Conservation (phyloP, 768 basidiomycete genomes). For the Cubamyces lactineus region DNA sequence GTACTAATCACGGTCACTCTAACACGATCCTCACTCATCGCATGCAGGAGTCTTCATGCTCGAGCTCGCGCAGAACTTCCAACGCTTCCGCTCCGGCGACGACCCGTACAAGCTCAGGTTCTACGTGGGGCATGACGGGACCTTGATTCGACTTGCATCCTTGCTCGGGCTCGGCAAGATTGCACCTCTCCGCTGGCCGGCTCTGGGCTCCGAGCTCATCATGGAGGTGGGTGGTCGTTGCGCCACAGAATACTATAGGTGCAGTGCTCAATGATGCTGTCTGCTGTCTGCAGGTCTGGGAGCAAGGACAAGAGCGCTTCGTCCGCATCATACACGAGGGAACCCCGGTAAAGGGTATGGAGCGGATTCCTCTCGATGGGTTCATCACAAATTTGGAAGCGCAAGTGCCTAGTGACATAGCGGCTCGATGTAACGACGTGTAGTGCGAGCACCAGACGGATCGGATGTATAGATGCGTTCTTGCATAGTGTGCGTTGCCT, state of each 20-base stretch:
- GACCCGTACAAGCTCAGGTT: conserved; percentile 43
- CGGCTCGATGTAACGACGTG: conserved; percentile 26
- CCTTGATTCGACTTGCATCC: conserved; percentile 44
- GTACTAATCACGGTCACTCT: not conserved
- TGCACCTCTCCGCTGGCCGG: conserved; percentile 47
- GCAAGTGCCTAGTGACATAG: conserved; percentile 41
- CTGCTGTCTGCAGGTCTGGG: conserved; percentile 43
- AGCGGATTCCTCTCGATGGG: conserved; percentile 40
- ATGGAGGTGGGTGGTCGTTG: conserved; percentile 42
- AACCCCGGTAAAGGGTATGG: conserved; percentile 39
- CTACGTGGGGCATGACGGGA: conserved; percentile 53
- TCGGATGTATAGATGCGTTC: too few species aligned
- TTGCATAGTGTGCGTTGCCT: too few species aligned
- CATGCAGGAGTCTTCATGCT: conserved; percentile 48
- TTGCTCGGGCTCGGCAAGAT: conserved; percentile 44
- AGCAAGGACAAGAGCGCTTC: conserved; percentile 31
- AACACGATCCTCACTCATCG: too few species aligned
- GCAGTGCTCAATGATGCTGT: too few species aligned
- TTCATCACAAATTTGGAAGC: conserved; percentile 40
- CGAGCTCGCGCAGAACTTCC: conserved; percentile 47
- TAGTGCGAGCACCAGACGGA: too few species aligned
- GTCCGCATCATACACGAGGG: conserved; percentile 52
- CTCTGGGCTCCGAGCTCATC: conserved; percentile 49
- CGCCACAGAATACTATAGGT: not conserved
- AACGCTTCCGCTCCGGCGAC: conserved; percentile 36